Conservation (phyloP, 495 filamentous ascomycete species). For the Hyphodiscus hymeniophilus region DNA sequence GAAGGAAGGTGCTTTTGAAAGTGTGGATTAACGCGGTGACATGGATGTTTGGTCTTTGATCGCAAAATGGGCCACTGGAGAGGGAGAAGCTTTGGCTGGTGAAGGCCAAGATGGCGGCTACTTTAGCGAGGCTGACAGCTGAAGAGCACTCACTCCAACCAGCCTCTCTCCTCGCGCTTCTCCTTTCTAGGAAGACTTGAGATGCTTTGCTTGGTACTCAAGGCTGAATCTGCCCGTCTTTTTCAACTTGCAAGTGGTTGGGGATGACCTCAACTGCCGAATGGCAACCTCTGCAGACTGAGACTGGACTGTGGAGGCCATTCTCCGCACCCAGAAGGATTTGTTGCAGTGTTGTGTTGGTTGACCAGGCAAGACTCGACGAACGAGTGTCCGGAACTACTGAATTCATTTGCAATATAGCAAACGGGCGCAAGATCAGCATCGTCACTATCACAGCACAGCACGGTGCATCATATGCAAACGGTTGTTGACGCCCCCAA, state of each 20-base stretch:
- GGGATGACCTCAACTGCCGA: too few relatives aligned
- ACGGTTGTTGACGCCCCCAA: neutral
- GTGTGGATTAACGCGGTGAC: neutral
- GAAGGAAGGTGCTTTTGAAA: neutral
- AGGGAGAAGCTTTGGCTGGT: neutral
- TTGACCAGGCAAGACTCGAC: too few relatives aligned
- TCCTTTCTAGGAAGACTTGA: too few relatives aligned
- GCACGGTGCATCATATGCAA: neutral
- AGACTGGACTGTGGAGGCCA: neutral
- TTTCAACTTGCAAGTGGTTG: too few relatives aligned
- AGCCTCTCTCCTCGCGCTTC: too few relatives aligned
- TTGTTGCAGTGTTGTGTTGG: too few relatives aligned
- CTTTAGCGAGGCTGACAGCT: too few relatives aligned
- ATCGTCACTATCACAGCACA: neutral
- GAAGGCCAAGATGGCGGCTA: neutral
- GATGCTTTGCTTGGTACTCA: too few relatives aligned
- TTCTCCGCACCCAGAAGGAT: too few relatives aligned
- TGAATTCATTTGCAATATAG: too few relatives aligned
- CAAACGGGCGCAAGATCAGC: neutral
- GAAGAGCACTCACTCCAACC: too few relatives aligned
- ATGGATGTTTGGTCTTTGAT: neutral
- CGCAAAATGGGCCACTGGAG: neutral
- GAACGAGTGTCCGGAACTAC: neutral
- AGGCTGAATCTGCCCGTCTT: too few relatives aligned
- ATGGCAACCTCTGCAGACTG: neutral